Evolutionary conservation across 441 rosid genomes (phyloP).

Genomic region (Populus trichocarpa): DNA sequence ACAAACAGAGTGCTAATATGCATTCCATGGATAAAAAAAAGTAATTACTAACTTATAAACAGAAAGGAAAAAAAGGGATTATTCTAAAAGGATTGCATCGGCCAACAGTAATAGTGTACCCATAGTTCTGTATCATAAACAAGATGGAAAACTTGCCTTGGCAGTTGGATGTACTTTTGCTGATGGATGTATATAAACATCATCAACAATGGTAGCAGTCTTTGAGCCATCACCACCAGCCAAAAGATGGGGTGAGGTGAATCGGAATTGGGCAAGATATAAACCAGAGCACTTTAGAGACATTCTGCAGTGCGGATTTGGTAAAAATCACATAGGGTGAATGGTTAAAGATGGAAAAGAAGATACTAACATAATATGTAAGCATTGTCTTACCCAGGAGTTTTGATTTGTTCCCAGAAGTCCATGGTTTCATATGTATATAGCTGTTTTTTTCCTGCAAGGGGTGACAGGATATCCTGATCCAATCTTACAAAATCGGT

Average conservation of each 20-base stretch:
- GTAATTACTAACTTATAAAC: neutral
- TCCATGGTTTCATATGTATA: conserved; percentile 82
- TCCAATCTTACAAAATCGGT: conserved; percentile 84
- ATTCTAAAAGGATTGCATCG: neutral
- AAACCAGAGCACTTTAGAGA: conserved; percentile 78
- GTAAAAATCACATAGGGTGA: neutral
- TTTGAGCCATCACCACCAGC: conserved; percentile 72
- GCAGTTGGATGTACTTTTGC: conserved; percentile 97
- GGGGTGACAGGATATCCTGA: conserved; percentile 91
- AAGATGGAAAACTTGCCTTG: conserved; percentile 47
- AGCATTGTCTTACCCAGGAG: conserved; percentile 65
- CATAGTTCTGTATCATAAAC: neutral
- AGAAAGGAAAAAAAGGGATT: neutral
- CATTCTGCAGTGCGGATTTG: conserved; percentile 46
- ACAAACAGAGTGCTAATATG: neutral
- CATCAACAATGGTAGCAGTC: conserved; percentile 65
- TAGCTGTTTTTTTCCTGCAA: conserved; percentile 83
- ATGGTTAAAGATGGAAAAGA: neutral
- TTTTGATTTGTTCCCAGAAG: conserved; percentile 96
- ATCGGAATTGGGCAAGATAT: conserved; percentile 76
- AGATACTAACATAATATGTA: conserved; percentile 1
- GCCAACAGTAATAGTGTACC: neutral
- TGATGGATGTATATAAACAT: conserved; percentile 92
- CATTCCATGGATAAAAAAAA: neutral
- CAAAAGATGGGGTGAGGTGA: conserved; percentile 68